Conservation (phyloP, 2,329 filamentous ascomycete genomes). For the Colletotrichum navitas region DNA sequence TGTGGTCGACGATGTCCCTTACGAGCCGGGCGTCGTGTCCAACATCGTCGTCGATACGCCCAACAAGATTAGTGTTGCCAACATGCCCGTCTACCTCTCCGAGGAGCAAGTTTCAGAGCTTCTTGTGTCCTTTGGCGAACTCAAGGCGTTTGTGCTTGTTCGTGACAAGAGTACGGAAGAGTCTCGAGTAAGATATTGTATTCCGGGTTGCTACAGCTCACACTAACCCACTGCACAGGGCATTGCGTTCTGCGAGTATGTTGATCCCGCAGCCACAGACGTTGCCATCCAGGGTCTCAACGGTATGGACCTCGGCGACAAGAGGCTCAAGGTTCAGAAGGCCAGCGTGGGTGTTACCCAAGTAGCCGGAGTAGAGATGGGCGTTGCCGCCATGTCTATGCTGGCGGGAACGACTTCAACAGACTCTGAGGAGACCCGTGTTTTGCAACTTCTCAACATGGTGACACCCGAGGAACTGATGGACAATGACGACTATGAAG, state of each 20-base stretch:
- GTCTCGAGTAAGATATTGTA: constrained; percentile 76
- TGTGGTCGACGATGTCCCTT: constrained; percentile 77
- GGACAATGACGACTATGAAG: constrained; percentile 95
- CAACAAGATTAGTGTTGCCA: constrained; percentile 94
- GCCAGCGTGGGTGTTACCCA: constrained; percentile 96
- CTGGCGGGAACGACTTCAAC: constrained; percentile 89
- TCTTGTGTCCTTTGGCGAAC: constrained; percentile 88
- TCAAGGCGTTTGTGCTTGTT: constrained; percentile 91
- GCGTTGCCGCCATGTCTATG: constrained; percentile 97
- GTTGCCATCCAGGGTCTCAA: constrained; percentile 92
- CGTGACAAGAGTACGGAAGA: constrained; percentile 89
- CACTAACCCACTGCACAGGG: constrained; percentile 68
- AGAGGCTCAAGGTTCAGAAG: constrained; percentile 85
- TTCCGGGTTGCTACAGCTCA: not conserved
- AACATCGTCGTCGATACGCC: constrained; percentile 89
- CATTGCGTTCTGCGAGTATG: constrained; percentile 96
- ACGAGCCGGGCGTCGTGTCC: constrained; percentile 82
- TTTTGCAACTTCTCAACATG: constrained; percentile 97
- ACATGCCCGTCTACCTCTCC: constrained; percentile 87
- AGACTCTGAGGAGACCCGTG: constrained; percentile 83
- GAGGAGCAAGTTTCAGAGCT: constrained; percentile 95
- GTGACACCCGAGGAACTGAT: constrained; percentile 95
- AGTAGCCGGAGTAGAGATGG: constrained; percentile 90
- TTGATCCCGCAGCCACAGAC: constrained; percentile 80
- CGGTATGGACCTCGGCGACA: constrained; percentile 92